Base-by-base conservation (phyloP, 768 basidiomycete species). In the Symmetrospora coprosmae region DNA sequence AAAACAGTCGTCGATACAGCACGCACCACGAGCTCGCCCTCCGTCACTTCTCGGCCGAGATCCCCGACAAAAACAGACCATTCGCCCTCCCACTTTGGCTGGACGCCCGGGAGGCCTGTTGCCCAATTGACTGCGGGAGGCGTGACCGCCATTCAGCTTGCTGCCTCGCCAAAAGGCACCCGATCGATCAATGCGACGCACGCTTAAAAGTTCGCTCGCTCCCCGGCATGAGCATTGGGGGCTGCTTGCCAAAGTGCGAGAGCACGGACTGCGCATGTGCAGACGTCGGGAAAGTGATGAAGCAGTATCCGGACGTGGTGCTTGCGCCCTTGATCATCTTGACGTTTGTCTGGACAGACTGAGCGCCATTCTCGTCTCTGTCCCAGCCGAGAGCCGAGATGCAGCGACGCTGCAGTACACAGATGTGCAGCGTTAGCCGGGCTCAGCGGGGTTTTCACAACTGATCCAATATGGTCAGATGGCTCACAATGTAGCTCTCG, bases 51-150 rank as follows among this genome's bases (percentile, higher is more conserved):
- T 9, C 88, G 85, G 2, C 87, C 87, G 41, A 94, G 78, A 73
- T 94, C 89, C 41, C 89, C 89, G 2, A 92, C 89, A 68, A 94
- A 94, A 55, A 94, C 87, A 72, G 86, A 87, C 71, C 85, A 91
- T 73, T 92, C 90, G 72, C 66, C 65, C 39, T 68, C 65, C 67
- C 67, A 70, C 28, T 62, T 53, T 9, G 69, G 69, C 50, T 64
- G 66, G 5, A 65, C 37, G 11, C 69, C 69, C 1, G 69, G 69
- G 3, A 67, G 48, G 1, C 69, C 69, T 0, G 69, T 70, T 1
- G 67, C 69, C 69, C 69, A 70, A 53, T 70, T 70, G 53, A 70
- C 58, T 60, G 50, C 6, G 28, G 14, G 41, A 9, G 41, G 11
- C 25, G 16, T 11, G 30, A 28, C 28, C n/a, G n/a, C n/a, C n/a